Base-by-base conservation (phyloP, 2,329 filamentous ascomycete genomes). In the Orbilia javanica region DNA sequence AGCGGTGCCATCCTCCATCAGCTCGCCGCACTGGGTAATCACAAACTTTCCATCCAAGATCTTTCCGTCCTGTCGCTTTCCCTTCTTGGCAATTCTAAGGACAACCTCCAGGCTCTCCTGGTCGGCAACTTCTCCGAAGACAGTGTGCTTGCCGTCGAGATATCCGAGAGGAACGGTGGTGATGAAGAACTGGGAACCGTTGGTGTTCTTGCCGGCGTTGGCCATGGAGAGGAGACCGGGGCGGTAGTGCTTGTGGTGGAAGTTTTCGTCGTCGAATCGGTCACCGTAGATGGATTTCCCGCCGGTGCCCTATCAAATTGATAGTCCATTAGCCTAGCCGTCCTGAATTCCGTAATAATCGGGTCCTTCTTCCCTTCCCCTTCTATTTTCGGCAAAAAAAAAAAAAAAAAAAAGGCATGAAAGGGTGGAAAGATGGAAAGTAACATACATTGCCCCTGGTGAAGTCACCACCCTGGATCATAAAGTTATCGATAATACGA, bases 391-490 rank as follows among this genome's bases (percentile, higher is more conserved):
- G n/a, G n/a, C n/a, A n/a, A n/a, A n/a, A n/a, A n/a, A n/a, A n/a
- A n/a, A n/a, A n/a, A n/a, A n/a, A n/a, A n/a, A n/a, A n/a, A n/a
- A n/a, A n/a, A n/a, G n/a, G n/a, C n/a, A n/a, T n/a, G n/a, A n/a
- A n/a, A n/a, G n/a, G 31, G 10, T 34, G 10, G 4, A 34, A 18
- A n/a, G 20, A 25, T 6, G 18, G 15, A 36, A 15, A 34, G 53
- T 20, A 52, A 86, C 92, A 85, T 88, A 97, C 94, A 86, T 96
- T 96, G 84, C 90, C 90, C 84, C 92, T 92, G 86, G 93, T 96
- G 88, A 96, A 96, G 89, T 97, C 93, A 89, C 93, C 93, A 85
- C 93, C 94, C 89, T 97, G 94, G 83, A 97, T 91, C 94, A 97
- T 97, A 89, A 97, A 97, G 74, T 93, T 85, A 82, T 92, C 92